phyloP scores from a whole-genome alignment of 2,329 filamentous ascomycete genomes.

The Eutypella sp. region DNA sequence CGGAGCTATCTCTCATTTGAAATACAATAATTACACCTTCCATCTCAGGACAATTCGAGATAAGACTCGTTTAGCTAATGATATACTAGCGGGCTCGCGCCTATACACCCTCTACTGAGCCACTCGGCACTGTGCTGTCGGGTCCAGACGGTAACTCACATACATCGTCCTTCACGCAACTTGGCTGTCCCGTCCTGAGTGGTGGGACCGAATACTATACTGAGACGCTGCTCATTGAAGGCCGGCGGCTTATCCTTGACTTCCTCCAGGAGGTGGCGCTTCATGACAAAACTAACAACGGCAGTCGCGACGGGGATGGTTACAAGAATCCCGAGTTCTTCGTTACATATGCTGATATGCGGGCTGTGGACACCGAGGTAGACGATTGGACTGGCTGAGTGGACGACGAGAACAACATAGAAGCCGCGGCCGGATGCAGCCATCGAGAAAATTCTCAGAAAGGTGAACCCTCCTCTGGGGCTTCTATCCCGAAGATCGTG shows the following conservation, averaged over 20 bases:
- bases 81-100: constrained; percentile 59
- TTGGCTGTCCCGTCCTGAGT: constrained; percentile 66
- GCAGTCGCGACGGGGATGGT: neutral
- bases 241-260: constrained; percentile 48
- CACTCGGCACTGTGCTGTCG: constrained; percentile 48
- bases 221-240: constrained; percentile 58
- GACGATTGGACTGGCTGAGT: constrained; percentile 22
- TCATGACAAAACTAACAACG: constrained; percentile 15
- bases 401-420: too few relatives aligned
- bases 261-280: constrained; percentile 57
- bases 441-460: too few relatives aligned
- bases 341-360: constrained; percentile 20
- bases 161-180: constrained; percentile 33
- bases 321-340: constrained; percentile 37
- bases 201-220: constrained; percentile 53
- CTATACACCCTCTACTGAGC: constrained; percentile 51
- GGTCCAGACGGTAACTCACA: constrained; percentile 44
- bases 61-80: too few relatives aligned
- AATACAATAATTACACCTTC: too few relatives aligned
- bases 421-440: too few relatives aligned
- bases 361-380: constrained; percentile 12
- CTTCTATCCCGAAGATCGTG: too few relatives aligned
- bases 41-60: too few relatives aligned
- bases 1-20: too few relatives aligned
- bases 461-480: too few relatives aligned